Conservation (phyloP, 768 basidiomycete species). For the Lentinus brumalis region DNA sequence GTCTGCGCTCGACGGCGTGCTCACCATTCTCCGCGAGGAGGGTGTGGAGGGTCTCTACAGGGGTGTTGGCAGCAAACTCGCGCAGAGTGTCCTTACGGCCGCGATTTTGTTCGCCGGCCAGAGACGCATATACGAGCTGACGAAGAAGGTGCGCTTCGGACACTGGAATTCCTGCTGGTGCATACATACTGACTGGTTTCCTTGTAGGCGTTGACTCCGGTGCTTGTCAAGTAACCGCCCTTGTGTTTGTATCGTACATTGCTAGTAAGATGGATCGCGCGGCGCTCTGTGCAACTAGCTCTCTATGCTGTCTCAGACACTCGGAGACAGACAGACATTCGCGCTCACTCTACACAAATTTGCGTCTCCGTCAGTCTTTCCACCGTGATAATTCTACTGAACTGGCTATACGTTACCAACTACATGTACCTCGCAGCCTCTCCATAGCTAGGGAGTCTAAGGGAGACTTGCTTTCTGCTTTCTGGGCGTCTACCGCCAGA, state of each 20-base stretch:
- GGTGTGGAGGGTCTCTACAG: slow-evolving; percentile 84
- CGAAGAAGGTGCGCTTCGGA: slow-evolving; percentile 45
- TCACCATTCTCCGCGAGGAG: slow-evolving; percentile 77
- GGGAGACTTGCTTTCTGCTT: no score
- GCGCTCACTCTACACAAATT: no score
- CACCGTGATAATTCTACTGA: no score
- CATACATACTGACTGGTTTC: background rate
- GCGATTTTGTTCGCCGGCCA: slow-evolving; percentile 93
- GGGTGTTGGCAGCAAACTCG: slow-evolving; percentile 84
- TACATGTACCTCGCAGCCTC: no score
- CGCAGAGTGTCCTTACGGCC: slow-evolving; percentile 91
- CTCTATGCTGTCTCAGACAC: no score
- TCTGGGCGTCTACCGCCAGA: no score
- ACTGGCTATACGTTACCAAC: no score
- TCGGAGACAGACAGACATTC: no score
- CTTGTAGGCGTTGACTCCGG: slow-evolving; percentile 8
- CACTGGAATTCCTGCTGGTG: background rate
- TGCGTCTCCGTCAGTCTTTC: no score
- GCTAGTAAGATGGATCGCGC: no score
- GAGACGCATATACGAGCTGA: slow-evolving; percentile 75
- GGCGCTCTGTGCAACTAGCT: no score
- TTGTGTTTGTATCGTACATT: background rate
- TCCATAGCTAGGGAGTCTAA: no score
- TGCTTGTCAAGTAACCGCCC: slow-evolving; percentile 3
- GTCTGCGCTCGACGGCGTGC: slow-evolving; percentile 75